Base-by-base conservation (phyloP, 2,329 filamentous ascomycete genomes). In the Trichophyton simii region DNA sequence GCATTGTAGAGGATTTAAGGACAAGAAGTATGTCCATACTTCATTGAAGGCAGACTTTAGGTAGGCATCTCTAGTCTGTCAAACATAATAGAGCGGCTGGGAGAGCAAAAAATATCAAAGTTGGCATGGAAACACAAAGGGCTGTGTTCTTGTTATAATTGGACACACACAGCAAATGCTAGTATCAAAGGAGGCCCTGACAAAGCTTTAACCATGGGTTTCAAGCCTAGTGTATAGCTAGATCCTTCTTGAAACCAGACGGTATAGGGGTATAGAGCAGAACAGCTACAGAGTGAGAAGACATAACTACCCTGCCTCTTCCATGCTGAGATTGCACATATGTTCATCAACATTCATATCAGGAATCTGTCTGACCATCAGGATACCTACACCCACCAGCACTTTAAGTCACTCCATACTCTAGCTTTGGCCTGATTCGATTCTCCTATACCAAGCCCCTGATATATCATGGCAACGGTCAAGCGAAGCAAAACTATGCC, bases 401-500 rank as follows among this genome's bases (percentile, higher is more conserved):
- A 13, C 22, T 18, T 25, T 2, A 18, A 54, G 50, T 13, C 31
- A 28, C 28, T 28, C 34, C 34, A 25, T 34, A 28, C 28, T 28
- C 6, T 18, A 25, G 13, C 22, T 25, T 31, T n/a, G 42, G 8
- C 18, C 20, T 58, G 5, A 58, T 6, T 34, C 8, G 13, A 22
- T 41, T 31, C 15, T 34, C 20, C 28, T 20, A 42, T 58, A 41
- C 6, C 36, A 5, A 46, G 52, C 34, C 34, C 44, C 44, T 15
- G 42, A 34, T 38, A 22, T 2, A 38, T 8, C 46, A 73, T 73
- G 71, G 67, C 70, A n/a, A 68, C 65, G 59, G 68, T 72, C 31
- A 71, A 75, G 63, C 73, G 75, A 61, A 71, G 68, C 62, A 77
- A 76, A 61, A 73, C 73, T 7, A 71, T 79, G 73, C 73, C 78